Evolutionary conservation across 495 filamentous ascomycete genomes (phyloP), one percentile per base, ranked within the genome.

Genomic region (Penicillium maclennaniae): DNA sequence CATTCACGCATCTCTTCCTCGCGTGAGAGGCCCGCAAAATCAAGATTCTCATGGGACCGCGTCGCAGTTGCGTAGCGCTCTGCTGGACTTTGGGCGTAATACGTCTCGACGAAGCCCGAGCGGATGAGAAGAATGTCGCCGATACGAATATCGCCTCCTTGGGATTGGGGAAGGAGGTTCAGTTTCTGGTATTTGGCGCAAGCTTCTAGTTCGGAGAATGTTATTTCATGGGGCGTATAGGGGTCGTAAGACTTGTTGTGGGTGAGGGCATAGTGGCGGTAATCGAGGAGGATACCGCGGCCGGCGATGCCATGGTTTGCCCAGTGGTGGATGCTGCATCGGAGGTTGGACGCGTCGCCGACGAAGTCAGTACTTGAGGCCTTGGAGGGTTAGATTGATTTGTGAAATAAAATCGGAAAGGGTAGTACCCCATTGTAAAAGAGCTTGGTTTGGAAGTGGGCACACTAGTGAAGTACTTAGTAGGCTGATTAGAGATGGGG

Each of bases 41-140:
- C 55, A 49, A 83, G 69, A 5, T 73, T 67, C 16, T 75, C 75
- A 39, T 72, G 73, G n/a, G 60, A 55, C 41, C 79, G 72, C 23
- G 70, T 57, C 9, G 70, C 76, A 3, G 62, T 67, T 20, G 55
- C 67, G 14, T 56, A 55, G 38, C 76, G 68, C 48, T 75, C 76
- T 23, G 71, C 74, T 0, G 62, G 53, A 1, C 60, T 52, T 17
- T 76, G 70, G 19, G 56, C 53, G 49, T 79, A 60, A 54, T 87
- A 83, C 10, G 76, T 63, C 43, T 83, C 76, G 27, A 83, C 80
- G 60, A 84, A 85, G 0, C 87, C 86, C 1, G 79, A 83, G 39
- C 88, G 78, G 27, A 91, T 59, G 45, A 90, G 75, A 17, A 91
- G 72, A 27, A 91, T 80, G 54, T 91, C 87, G 19, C 82, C 82